These are phyloP conservation scores for Claviceps quebecensis DNA, from an alignment of 2,329 filamentous ascomycete genomes.

Conservation along the genomic window DNA sequence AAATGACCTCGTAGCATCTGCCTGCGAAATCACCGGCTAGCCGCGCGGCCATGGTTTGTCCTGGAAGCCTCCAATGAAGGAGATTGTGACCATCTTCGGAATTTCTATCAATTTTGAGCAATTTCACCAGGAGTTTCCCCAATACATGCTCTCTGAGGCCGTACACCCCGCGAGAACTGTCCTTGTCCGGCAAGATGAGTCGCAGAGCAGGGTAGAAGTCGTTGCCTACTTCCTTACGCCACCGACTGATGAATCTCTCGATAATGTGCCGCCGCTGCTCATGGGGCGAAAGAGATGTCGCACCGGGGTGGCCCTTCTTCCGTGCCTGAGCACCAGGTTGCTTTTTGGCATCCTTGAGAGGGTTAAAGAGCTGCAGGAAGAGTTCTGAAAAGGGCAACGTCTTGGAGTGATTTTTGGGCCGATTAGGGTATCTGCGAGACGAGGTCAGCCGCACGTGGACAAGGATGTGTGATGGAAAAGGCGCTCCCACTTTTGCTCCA, in stretches of 20 bases:
- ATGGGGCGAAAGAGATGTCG: slow-evolving; percentile 49
- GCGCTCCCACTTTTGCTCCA: slow-evolving; percentile 27
- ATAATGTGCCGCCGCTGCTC: slow-evolving; percentile 73
- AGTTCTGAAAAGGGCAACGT: slow-evolving; percentile 76
- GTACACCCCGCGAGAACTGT: slow-evolving; percentile 84
- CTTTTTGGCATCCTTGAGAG: slow-evolving; percentile 63
- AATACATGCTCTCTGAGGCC: slow-evolving; percentile 87
- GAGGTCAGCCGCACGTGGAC: background rate
- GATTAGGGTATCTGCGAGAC: slow-evolving; percentile 56
- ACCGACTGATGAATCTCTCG: slow-evolving; percentile 69
- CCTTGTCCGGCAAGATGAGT: slow-evolving; percentile 83
- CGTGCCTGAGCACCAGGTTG: slow-evolving; percentile 42
- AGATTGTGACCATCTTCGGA: slow-evolving; percentile 79
- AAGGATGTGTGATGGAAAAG: background rate
- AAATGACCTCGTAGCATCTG: slow-evolving; percentile 73
- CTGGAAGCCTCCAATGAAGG: slow-evolving; percentile 84
- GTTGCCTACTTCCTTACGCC: slow-evolving; percentile 76
- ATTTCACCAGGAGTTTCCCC: slow-evolving; percentile 77
- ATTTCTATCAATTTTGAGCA: slow-evolving; percentile 82
- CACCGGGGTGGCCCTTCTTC: slow-evolving; percentile 46
- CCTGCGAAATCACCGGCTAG: slow-evolving; percentile 87
- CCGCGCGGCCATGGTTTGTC: slow-evolving; percentile 44
- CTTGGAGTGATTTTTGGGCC: slow-evolving; percentile 64
- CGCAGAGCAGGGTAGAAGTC: slow-evolving; percentile 91
- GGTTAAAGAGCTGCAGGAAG: slow-evolving; percentile 67